A percentile compares a stretch with the other conserved stretches of the same genome.
These are phyloP conservation scores for Ophiostoma perfectum DNA, from an alignment of 2,329 filamentous ascomycete species.

Conservation along the genomic window DNA sequence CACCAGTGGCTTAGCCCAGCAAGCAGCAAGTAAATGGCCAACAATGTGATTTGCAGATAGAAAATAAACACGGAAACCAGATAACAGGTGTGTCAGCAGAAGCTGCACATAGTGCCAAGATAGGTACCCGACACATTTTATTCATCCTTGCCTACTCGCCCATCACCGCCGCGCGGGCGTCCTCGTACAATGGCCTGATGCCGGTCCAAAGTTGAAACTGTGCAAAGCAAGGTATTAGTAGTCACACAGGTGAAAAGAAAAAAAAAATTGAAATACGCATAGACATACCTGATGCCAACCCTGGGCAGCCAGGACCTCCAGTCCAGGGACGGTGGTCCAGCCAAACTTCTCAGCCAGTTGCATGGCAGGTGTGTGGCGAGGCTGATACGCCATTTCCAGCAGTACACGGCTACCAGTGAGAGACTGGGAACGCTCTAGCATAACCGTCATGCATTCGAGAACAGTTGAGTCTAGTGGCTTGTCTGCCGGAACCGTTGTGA, in stretches of 20 bases:
- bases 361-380: constrained; percentile 76
- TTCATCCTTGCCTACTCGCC: constrained; percentile 29
- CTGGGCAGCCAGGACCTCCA: constrained; percentile 86
- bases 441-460: constrained; percentile 55
- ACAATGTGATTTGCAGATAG: not conserved
- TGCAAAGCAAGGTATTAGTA: not conserved
- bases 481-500: constrained; percentile 89
- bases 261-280: not conserved
- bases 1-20: too few relatives aligned
- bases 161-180: constrained; percentile 59
- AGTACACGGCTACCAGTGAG: constrained; percentile 52
- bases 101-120: not conserved
- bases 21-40: not conserved
- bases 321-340: constrained; percentile 78
- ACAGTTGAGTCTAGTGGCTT: constrained; percentile 70
- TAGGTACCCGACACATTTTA: not conserved
- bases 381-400: constrained; percentile 96
- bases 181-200: constrained; percentile 65
- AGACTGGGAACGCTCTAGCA: constrained; percentile 40
- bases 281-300: constrained; percentile 74
- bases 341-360: constrained; percentile 68
- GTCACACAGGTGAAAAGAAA: not conserved
- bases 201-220: constrained; percentile 81
- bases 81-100: not conserved
- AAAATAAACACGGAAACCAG: not conserved